Evolutionary conservation across 2,329 filamentous ascomycete species (phyloP), one percentile per base, ranked within the genome.

Genomic region (Massarina eburnea): DNA sequence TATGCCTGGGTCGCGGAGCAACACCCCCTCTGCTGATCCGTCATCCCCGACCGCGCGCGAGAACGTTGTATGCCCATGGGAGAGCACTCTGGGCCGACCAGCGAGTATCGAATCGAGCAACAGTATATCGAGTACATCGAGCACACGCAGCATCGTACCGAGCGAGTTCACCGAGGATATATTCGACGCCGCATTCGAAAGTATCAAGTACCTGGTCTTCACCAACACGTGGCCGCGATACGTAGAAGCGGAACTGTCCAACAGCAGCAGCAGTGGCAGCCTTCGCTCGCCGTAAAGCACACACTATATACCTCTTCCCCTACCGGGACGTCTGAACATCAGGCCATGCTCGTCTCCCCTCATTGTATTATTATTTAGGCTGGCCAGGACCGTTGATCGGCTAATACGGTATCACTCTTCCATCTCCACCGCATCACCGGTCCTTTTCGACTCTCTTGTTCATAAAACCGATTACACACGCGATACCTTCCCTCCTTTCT

Each of bases 221-320:
- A 69, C 66, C 8, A 70, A 70, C 45, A 68, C 67, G 1, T 70
- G 67, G 67, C 66, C 67, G 19, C 48, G 66, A 19, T 70, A 62
- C 45, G 64, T 68, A 12, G 63, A 66, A 19, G 61, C 61, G 8
- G 64, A 69, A 49, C 48, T 67, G 49, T 43, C 48, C 18, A 24
- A 24, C 18, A 26, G 35, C 21, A 20, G 17, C 17, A 49, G 57
- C 33, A 62, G 54, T 38, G 48, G 57, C 33, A 62, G 54, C 36
- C 44, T 55, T 12, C 39, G 47, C 3, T 51, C 52, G 12, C 50
- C 58, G 5, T 60, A 51, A 34, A 41, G 35, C 27, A 36, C 15
- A 14, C 24, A 27, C 9, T 20, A 39, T 14, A 14, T 10, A 9
- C n/a, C 9, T 8, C 34, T 22, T 36, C 4, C 29, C 22, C 41